Evolutionary conservation across 2,329 filamentous ascomycete genomes (phyloP).

Genomic region (Sarocladium kiliense): DNA sequence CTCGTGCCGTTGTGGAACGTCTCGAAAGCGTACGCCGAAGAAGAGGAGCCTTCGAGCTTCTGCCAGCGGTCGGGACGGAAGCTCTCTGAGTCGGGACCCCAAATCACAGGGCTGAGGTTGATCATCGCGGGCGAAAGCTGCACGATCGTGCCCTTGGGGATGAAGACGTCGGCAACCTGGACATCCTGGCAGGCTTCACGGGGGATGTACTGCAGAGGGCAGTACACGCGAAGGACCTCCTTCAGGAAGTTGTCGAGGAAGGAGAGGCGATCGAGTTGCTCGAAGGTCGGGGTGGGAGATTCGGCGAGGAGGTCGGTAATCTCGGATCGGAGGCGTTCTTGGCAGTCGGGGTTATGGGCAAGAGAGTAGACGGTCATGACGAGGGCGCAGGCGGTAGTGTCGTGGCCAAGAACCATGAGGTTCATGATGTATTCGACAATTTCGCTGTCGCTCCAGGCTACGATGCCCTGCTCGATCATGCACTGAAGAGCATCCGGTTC

Average conservation of each 20-base stretch:
- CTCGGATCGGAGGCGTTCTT: constrained; percentile 33
- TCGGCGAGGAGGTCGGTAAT: constrained; percentile 18
- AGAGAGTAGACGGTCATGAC: constrained; percentile 38
- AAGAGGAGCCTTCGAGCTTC: constrained; percentile 16
- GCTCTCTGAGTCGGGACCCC: constrained; percentile 27
- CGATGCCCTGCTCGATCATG: constrained; percentile 25
- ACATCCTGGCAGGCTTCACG: constrained; percentile 28
- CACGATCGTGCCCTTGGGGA: constrained; percentile 34
- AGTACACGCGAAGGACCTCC: constrained; percentile 37
- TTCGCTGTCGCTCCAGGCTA: constrained; percentile 18
- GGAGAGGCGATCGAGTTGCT: constrained; percentile 26
- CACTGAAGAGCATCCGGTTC: constrained; percentile 24
- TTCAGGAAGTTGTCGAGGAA: constrained; percentile 36
- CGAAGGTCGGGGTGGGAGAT: constrained; percentile 12
- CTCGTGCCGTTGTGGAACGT: constrained; percentile 32
- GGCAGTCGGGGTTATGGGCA: constrained; percentile 26
- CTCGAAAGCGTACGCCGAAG: constrained; percentile 25
- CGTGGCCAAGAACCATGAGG: constrained; percentile 38
- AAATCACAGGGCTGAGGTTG: constrained; percentile 28
- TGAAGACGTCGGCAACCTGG: constrained; percentile 26
- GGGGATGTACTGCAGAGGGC: constrained; percentile 31
- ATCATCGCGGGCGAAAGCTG: constrained; percentile 30
- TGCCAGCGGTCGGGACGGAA: constrained; percentile 36
- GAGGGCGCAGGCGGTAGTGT: constrained; percentile 38
- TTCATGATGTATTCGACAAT: constrained; percentile 31